Conservation (phyloP, 331 rosid genomes). For the Quercus lobata region DNA sequence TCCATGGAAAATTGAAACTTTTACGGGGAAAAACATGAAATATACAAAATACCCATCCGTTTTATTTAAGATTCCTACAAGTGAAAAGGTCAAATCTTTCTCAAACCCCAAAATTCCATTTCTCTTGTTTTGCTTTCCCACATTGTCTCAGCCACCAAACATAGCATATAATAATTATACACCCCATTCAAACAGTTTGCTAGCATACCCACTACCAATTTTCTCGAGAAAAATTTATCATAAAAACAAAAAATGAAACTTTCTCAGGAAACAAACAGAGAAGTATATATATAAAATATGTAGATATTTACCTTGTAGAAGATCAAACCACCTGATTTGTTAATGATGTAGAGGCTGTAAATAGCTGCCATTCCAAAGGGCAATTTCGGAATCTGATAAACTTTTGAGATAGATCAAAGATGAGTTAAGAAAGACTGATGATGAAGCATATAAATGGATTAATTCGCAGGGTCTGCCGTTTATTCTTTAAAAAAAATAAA, state of each 20-base stretch:
- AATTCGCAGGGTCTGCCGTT: not conserved
- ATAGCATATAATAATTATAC: not conserved
- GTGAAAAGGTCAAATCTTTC: not conserved
- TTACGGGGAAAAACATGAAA: not conserved
- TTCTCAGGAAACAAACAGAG: not conserved
- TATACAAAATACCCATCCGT: not conserved
- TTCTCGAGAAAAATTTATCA: too few species aligned
- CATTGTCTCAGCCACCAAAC: not conserved
- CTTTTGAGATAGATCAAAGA: too few species aligned
- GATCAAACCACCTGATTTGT: conserved; percentile 76
- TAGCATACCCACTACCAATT: not conserved
- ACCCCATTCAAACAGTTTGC: not conserved
- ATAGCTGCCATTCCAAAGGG: conserved; percentile 75
- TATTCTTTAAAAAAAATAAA: too few species aligned
- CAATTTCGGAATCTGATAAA: conserved; percentile 17
- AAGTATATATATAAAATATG: not conserved
- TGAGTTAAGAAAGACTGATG: not conserved
- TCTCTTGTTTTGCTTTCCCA: not conserved
- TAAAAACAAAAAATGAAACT: not conserved
- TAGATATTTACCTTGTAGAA: not conserved
- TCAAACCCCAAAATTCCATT: not conserved
- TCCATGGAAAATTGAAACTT: not conserved
- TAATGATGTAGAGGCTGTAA: conserved; percentile 88
- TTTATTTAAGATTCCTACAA: not conserved
- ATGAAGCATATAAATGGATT: not conserved